Evolutionary conservation across 331 rosid species (phyloP).

Genomic region (Acacia pycnantha): DNA sequence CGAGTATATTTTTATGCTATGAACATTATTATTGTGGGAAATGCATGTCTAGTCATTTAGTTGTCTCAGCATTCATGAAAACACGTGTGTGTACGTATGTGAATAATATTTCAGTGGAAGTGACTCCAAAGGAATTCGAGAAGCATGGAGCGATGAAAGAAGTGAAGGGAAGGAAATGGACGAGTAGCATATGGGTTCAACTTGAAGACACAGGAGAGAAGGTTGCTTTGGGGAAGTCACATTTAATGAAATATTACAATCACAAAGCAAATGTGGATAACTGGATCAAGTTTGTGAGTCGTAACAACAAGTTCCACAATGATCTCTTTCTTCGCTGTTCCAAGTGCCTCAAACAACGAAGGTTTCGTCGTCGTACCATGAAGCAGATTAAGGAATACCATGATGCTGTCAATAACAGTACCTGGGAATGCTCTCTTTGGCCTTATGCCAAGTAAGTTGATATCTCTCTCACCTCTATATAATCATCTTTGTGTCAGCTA

Average conservation of each 20-base stretch:
- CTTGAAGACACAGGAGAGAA: not conserved
- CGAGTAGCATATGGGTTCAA: constrained; percentile 5
- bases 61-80: not conserved
- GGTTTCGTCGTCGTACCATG: not conserved
- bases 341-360: not conserved
- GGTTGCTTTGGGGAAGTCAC: not conserved
- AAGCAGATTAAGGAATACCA: not conserved
- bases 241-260: not conserved
- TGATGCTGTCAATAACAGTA: not conserved
- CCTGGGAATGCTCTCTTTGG: constrained; percentile 36
- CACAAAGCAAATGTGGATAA: not conserved
- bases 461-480: not conserved
- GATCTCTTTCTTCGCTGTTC: not conserved
- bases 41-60: not conserved
- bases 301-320: not conserved
- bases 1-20: not conserved
- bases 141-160: constrained; percentile 31
- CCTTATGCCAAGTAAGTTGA: constrained; percentile 39
- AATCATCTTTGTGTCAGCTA: not conserved
- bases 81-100: not conserved
- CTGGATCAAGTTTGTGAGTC: not conserved
- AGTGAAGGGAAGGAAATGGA: constrained; percentile 38
- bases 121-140: constrained; percentile 47
- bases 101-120: constrained; percentile 19
- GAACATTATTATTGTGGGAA: not conserved